phyloP scores from a whole-genome alignment of 768 basidiomycete species.

The Inosperma sp. region DNA sequence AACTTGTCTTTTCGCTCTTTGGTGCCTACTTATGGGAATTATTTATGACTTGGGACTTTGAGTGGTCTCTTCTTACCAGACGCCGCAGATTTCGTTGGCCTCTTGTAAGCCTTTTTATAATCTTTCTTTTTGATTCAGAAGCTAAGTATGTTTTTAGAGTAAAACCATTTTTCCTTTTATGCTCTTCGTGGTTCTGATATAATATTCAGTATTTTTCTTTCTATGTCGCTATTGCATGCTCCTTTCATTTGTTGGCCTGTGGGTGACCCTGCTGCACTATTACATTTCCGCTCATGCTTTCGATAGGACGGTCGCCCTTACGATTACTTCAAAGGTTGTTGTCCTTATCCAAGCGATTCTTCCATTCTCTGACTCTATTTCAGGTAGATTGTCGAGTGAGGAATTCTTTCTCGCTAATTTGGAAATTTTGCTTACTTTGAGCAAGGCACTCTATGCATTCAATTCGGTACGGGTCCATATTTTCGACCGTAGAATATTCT shows the following conservation, averaged over 20 bases:
- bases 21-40: conserved; percentile 70
- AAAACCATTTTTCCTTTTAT: conserved; percentile 2
- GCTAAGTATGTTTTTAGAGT: neutral
- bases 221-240: conserved; percentile 69
- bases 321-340: conserved; percentile 44
- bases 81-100: conserved; percentile 64
- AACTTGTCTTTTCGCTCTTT: conserved; percentile 58
- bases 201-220: conserved; percentile 53
- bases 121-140: neutral
- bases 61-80: conserved; percentile 58
- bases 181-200: conserved; percentile 5
- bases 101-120: conserved; percentile 46
- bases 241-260: conserved; percentile 62
- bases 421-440: conserved; percentile 6
- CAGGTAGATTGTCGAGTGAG: conserved; percentile 60
- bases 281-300: neutral
- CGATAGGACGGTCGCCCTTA: conserved; percentile 54
- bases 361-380: conserved; percentile 11
- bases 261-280: conserved; percentile 21
- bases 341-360: neutral
- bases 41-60: conserved; percentile 58
- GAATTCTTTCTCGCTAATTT: conserved; percentile 5
- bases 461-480: conserved; percentile 46
- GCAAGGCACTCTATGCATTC: conserved; percentile 60
- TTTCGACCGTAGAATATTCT: neutral